Evolutionary conservation across 371 early-diverging fungal species (phyloP).

Genomic region (Mortierella sp.): DNA sequence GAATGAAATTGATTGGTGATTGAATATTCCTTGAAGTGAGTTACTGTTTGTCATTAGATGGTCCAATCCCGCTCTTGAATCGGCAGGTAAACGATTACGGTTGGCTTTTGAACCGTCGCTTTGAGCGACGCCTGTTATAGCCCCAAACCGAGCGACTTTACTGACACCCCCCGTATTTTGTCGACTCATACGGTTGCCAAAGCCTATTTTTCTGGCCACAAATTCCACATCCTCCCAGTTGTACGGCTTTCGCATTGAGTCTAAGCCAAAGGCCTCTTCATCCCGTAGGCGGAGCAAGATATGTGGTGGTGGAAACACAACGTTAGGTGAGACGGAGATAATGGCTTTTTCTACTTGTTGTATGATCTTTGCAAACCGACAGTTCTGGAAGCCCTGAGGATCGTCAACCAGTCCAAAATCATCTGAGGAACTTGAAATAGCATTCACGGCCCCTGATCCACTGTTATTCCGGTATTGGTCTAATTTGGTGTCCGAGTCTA

Average conservation of each 20-base stretch:
- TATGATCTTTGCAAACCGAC: conserved; percentile 60
- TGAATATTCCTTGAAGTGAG: conserved; percentile 64
- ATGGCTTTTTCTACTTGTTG: conserved; percentile 63
- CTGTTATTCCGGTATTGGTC: background rate
- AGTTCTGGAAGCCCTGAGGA: conserved; percentile 28
- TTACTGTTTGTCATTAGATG: conserved; percentile 70
- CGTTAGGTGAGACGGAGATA: conserved; percentile 72
- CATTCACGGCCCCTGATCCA: background rate
- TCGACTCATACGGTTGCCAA: conserved; percentile 42
- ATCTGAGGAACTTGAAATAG: conserved; percentile 11
- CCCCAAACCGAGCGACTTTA: conserved; percentile 9
- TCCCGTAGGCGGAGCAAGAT: conserved; percentile 64
- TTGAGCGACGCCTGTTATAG: background rate
- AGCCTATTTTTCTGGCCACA: conserved; percentile 49
- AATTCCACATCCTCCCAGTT: conserved; percentile 54
- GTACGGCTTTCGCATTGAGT: conserved; percentile 46
- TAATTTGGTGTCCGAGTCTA: background rate
- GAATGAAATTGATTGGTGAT: conserved; percentile 70
- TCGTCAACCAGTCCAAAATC: conserved; percentile 33
- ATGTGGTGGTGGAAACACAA: conserved; percentile 68
- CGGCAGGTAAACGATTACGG: conserved; percentile 54
- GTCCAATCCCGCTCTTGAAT: conserved; percentile 69
- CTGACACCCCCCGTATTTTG: conserved; percentile 4
- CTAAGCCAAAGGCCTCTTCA: conserved; percentile 61
- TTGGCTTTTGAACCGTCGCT: conserved; percentile 12